A percentile compares a stretch with the other conserved stretches of the same genome.
Conservation (phyloP, 2,329 filamentous ascomycete species). For the Ceratocystis papillata region DNA sequence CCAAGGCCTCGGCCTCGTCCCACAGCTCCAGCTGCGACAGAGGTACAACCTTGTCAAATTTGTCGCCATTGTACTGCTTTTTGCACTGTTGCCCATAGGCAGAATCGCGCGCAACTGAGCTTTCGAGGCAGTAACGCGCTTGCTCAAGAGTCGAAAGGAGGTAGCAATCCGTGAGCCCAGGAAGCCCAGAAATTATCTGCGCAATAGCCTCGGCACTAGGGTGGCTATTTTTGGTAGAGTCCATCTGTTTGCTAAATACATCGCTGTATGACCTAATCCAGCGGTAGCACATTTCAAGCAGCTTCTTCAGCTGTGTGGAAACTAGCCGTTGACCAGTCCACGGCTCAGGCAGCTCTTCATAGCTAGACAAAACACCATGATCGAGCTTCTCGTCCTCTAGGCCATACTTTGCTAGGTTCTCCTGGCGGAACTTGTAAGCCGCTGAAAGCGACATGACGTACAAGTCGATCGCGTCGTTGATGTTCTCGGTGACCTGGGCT, state of each 20-base stretch:
- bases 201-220: slow-evolving; percentile 36
- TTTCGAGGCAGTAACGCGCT: slow-evolving; percentile 40
- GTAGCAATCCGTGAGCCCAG: slow-evolving; percentile 44
- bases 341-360: slow-evolving; percentile 61
- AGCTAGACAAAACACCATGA: slow-evolving; percentile 53
- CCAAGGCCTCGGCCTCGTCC: slow-evolving; percentile 47
- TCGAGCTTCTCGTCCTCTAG: slow-evolving; percentile 56
- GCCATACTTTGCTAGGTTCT: slow-evolving; percentile 61
- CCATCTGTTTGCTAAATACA: slow-evolving; percentile 27
- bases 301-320: slow-evolving; percentile 50
- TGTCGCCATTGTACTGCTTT: slow-evolving; percentile 41
- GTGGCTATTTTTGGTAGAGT: slow-evolving; percentile 29
- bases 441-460: slow-evolving; percentile 50
- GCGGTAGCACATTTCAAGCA: slow-evolving; percentile 47
- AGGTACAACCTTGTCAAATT: slow-evolving; percentile 42
- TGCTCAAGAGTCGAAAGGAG: slow-evolving; percentile 45
- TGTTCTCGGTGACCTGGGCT: slow-evolving; percentile 42
- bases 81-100: slow-evolving; percentile 38
- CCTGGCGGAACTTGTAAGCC: slow-evolving; percentile 59
- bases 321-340: slow-evolving; percentile 69
- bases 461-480: slow-evolving; percentile 56
- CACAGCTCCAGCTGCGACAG: slow-evolving; percentile 47
- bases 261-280: slow-evolving; percentile 43
- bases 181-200: slow-evolving; percentile 40
- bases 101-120: slow-evolving; percentile 36